These are phyloP conservation scores for Rutstroemia sp. DNA, from an alignment of 2,329 filamentous ascomycete genomes.

Conservation along the genomic window DNA sequence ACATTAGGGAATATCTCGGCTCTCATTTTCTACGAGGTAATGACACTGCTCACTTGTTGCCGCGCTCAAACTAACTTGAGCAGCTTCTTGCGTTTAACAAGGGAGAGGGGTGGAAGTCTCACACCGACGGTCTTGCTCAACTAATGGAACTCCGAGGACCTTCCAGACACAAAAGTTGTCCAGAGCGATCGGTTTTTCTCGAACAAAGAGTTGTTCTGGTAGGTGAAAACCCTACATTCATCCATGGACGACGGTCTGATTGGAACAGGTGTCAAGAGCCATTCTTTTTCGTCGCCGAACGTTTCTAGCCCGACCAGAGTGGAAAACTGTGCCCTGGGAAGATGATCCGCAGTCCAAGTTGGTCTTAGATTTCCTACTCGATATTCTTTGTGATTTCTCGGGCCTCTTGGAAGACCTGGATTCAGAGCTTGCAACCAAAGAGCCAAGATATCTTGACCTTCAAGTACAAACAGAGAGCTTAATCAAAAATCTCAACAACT, in stretches of 20 bases:
- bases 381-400: slow-evolving; percentile 9
- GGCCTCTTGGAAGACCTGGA: not conserved
- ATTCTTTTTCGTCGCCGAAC: slow-evolving; percentile 10
- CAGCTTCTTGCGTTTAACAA: slow-evolving; percentile 2
- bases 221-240: not conserved
- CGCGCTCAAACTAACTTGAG: not conserved
- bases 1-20: slow-evolving; percentile 10
- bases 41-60: not conserved
- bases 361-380: slow-evolving; percentile 12
- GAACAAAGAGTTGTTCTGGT: not conserved
- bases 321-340: slow-evolving; percentile 17
- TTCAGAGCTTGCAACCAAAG: not conserved
- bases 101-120: slow-evolving; percentile 7
- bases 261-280: slow-evolving; percentile 8
- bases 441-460: slow-evolving; percentile 2
- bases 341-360: slow-evolving; percentile 12
- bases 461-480: slow-evolving; percentile 3
- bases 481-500: slow-evolving; percentile 10
- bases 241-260: not conserved
- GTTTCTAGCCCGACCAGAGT: slow-evolving; percentile 8
- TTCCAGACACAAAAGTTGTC: slow-evolving; percentile 7
- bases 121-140: slow-evolving; percentile 10
- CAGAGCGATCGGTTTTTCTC: slow-evolving; percentile 8
- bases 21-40: slow-evolving; percentile 12
- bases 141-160: slow-evolving; percentile 11